Conservation (phyloP, 169 alveolate genomes). For the Fabrea salina region DNA sequence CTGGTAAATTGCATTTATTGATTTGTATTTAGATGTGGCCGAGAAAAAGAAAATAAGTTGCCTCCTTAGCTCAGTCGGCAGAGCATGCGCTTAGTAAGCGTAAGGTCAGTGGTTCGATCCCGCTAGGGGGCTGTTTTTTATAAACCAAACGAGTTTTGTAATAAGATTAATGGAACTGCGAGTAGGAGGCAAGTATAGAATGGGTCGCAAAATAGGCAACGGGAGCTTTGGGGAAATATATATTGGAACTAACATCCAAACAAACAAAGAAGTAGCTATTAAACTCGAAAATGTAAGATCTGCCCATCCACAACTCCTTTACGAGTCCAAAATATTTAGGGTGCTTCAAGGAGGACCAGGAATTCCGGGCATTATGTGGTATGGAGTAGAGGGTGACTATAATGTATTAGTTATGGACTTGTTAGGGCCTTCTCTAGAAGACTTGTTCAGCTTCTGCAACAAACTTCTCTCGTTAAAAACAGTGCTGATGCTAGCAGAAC, state of each 20-base stretch:
- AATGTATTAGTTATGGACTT: slow-evolving; percentile 78
- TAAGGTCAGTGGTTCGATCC: too few species aligned
- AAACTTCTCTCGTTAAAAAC: slow-evolving; percentile 53
- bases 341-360: slow-evolving; percentile 65
- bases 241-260: slow-evolving; percentile 52
- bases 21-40: too few species aligned
- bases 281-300: slow-evolving; percentile 54
- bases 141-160: too few species aligned
- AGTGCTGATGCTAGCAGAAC: too few species aligned
- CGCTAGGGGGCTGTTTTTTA: too few species aligned
- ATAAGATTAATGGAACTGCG: slow-evolving; percentile 64
- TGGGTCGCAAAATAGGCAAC: slow-evolving; percentile 45
- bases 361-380: slow-evolving; percentile 44
- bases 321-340: slow-evolving; percentile 70
- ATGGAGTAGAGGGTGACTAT: slow-evolving; percentile 66
- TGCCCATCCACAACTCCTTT: slow-evolving; percentile 50
- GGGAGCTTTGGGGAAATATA: slow-evolving; percentile 64
- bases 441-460: slow-evolving; percentile 54
- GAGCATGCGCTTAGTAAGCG: too few species aligned
- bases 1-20: too few species aligned
- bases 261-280: slow-evolving; percentile 57
- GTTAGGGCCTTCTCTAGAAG: slow-evolving; percentile 71
- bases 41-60: too few species aligned
- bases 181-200: slow-evolving; percentile 45
- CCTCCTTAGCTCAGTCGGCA: too few species aligned